Conservation (phyloP, 1,284 basidiomycete genomes). For the Ceratobasidium sp. region DNA sequence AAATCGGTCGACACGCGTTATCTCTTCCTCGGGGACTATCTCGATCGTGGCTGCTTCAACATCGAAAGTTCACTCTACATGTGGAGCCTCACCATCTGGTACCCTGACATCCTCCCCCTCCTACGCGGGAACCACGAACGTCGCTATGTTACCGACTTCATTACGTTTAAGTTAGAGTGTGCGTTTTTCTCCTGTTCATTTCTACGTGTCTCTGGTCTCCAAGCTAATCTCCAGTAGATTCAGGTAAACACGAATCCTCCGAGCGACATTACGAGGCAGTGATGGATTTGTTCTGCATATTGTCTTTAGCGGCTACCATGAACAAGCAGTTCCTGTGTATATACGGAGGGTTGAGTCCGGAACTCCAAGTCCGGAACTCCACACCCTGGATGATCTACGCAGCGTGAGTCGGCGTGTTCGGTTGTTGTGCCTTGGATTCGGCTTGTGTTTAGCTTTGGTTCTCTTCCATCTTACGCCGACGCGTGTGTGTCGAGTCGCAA, state of each 20-base stretch:
- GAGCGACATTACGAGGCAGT: slow-evolving; percentile 91
- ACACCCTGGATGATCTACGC: slow-evolving; percentile 91
- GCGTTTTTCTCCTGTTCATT: slow-evolving; percentile 55
- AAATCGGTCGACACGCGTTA: too few species aligned
- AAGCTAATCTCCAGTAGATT: slow-evolving; percentile 12
- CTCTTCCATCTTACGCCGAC: too few species aligned
- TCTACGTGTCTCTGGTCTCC: slow-evolving; percentile 32
- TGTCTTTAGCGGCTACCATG: slow-evolving; percentile 94
- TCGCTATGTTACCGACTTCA: slow-evolving; percentile 95
- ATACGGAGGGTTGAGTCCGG: slow-evolving; percentile 92
- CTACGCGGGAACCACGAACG: slow-evolving; percentile 99
- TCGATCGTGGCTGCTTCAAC: too few species aligned
- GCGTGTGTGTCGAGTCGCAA: too few species aligned
- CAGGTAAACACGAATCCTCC: slow-evolving; percentile 94
- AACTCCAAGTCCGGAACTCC: too few species aligned
- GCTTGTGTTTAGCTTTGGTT: too few species aligned
- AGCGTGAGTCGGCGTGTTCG: slow-evolving; percentile 64
- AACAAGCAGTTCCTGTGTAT: slow-evolving; percentile 98
- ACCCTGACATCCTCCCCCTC: slow-evolving; percentile 91
- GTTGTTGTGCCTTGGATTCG: too few species aligned
- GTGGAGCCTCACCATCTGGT: slow-evolving; percentile 95
- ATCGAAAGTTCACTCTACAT: too few species aligned
- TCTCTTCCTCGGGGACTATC: too few species aligned
- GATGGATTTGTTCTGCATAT: slow-evolving; percentile 93
- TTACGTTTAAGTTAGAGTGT: slow-evolving; percentile 97